Percentiles rank a stretch among this genome's conserved stretches.
phyloP scores from a whole-genome alignment of 2,329 filamentous ascomycete genomes.

The Orbilia ellipsospora region DNA sequence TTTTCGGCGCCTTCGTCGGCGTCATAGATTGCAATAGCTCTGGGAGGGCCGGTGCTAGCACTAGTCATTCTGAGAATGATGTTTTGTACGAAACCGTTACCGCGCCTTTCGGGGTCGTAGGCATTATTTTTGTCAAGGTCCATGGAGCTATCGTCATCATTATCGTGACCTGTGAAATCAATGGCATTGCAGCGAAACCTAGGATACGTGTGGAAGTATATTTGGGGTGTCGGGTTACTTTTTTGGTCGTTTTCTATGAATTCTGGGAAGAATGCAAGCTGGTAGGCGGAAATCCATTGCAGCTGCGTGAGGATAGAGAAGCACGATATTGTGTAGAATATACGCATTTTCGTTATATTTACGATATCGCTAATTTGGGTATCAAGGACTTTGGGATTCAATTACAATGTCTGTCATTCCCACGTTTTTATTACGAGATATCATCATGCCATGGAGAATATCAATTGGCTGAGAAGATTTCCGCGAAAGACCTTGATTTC shows the following conservation, averaged over 20 bases:
- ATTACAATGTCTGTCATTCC: too few species aligned
- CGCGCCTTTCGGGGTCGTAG: neutral
- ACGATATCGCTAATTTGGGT: too few species aligned
- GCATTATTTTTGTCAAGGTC: too few species aligned
- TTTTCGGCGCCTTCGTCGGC: neutral
- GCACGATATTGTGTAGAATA: neutral
- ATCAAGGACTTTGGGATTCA: too few species aligned
- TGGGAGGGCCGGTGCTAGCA: slow-evolving; percentile 16
- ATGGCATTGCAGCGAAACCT: slow-evolving; percentile 31
- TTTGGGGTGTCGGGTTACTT: neutral
- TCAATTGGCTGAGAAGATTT: too few species aligned
- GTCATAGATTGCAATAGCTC: slow-evolving; percentile 18
- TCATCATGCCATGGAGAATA: too few species aligned
- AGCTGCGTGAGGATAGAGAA: neutral
- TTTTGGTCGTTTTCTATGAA: neutral
- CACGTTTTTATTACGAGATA: too few species aligned
- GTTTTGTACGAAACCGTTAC: neutral
- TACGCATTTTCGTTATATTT: slow-evolving; percentile 8
- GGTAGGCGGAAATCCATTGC: slow-evolving; percentile 2
- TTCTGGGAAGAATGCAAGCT: slow-evolving; percentile 26
- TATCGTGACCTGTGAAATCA: neutral
- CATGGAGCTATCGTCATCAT: neutral
- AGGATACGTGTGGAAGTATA: slow-evolving; percentile 27
- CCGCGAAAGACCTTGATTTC: too few species aligned
- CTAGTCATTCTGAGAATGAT: slow-evolving; percentile 16